Base-by-base conservation (phyloP, 2,329 filamentous ascomycete species). In the Monilinia laxa region DNA sequence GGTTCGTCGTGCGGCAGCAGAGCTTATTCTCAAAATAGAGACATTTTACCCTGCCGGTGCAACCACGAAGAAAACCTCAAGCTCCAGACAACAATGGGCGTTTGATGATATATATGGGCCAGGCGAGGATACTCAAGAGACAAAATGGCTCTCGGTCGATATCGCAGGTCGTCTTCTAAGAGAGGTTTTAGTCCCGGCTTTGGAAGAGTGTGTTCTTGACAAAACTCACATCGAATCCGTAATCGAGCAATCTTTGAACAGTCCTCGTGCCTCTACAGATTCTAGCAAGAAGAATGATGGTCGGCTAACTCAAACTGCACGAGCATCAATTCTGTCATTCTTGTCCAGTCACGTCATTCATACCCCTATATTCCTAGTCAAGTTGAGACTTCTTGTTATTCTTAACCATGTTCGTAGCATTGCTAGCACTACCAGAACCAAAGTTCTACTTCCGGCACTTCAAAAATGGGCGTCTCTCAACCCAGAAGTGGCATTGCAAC, bases 181-280 rank as follows among this genome's bases (percentile, higher is more conserved):
- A 25, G 81, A 85, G 25, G 82, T 90, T 49, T 78, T 97, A n/a
- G 77, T 92, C 25, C 91, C 91, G 0, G 85, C 84, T 2, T 79
- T 97, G 12, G 93, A 97, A 77, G 95, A 97, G 77, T 96, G 90
- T 73, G 83, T 94, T 4, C 85, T 97, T 71, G 93, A 98, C 75
- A 80, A 86, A 4, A 85, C 84, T 38, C 88, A 95, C 68, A 82
- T 97, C 55, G 80, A 84, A 35, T 85, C 85, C 25, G 83, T 88
- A 2, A 76, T 97, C 6, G 82, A 85, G 68, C 82, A 81, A 42
- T 79, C 83, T 0, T 76, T 95, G 14, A 86, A 88, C 71, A 85
- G 85, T 64, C 73, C 76, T 23, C 75, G 77, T 25, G 79, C 79
- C 56, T 79, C 81, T 35, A 25, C 53, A 18, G 75, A 75, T 47